Evolutionary conservation across 2,329 filamentous ascomycete genomes (phyloP), one percentile per base, ranked within the genome.

Genomic region (Penicillium frequentans): DNA sequence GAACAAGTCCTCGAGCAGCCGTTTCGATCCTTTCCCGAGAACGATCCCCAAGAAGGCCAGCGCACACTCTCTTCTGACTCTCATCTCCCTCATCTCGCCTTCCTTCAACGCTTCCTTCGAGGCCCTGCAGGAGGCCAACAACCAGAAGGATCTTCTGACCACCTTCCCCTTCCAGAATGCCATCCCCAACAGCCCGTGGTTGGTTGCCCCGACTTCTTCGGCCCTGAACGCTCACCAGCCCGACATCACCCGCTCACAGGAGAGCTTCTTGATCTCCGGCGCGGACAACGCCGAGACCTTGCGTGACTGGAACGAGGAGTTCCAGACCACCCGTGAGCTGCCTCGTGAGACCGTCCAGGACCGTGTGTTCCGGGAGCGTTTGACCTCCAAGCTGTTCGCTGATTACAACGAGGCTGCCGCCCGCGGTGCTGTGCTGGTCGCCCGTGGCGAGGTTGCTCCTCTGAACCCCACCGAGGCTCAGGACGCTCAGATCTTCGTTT

Each of bases 251-350:
- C 86, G 96, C 54, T 90, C 93, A 23, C 95, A 99, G 77, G 95
- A 99, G 80, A 90, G 90, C 49, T 97, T 91, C 72, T 81, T 99
- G 58, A 87, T 98, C 58, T 86, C 90, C 21, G 96, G 96, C 29
- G 88, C 93, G 26, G 95, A 99, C 70, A 96, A 93, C 72, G 91
- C 91, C 0, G 95, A 99, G 71, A 96, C 92, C 5, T 81, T 99
- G 61, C 87, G 95, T 57, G 95, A 99, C 75, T 99, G 96, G 93
- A 99, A 99, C 68, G 95, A 99, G 75, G 95, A 99, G 72, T 96
- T 99, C 72, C 95, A 99, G 75, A 96, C 93, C 2, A 96, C 95
- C 11, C 88, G 91, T 68, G 95, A 99, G 75, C 84, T 99, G 62
- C 93, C 93, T 33, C 93, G 92, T 71, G 93, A 97, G 63, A 91